Evolutionary conservation across 371 early-diverging fungal species (phyloP).

Genomic region (Actinomucor elegans): DNA sequence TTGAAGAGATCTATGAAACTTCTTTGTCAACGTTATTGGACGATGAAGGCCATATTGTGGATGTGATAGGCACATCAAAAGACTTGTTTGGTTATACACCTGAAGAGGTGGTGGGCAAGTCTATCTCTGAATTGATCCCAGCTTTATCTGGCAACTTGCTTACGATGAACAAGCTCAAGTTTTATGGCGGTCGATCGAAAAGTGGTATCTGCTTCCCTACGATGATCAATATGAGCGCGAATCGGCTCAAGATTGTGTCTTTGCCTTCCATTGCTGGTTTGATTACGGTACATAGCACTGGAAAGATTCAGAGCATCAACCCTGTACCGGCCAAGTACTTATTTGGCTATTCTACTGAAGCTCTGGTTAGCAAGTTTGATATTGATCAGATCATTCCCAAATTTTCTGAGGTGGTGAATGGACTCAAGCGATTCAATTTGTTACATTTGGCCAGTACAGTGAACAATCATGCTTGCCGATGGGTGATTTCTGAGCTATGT

Average conservation of each 20-base stretch:
- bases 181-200: constrained; percentile 60
- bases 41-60: constrained; percentile 44
- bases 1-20: constrained; percentile 59
- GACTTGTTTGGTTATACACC: constrained; percentile 61
- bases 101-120: constrained; percentile 49
- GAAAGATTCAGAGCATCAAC: constrained; percentile 64
- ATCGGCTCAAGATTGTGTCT: constrained; percentile 53
- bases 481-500: constrained; percentile 26
- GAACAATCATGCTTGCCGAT: constrained; percentile 33
- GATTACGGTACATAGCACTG: constrained; percentile 54
- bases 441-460: constrained; percentile 19
- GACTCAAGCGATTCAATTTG: constrained; percentile 19
- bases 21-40: constrained; percentile 24
- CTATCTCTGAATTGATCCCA: constrained; percentile 53
- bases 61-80: constrained; percentile 48
- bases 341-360: constrained; percentile 58
- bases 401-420: constrained; percentile 37
- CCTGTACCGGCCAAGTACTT: constrained; percentile 71
- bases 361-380: constrained; percentile 47
- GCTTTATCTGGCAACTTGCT: constrained; percentile 39
- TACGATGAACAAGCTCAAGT: constrained; percentile 54
- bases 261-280: constrained; percentile 70
- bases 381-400: constrained; percentile 63
- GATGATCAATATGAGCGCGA: constrained; percentile 35
- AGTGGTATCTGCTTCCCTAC: constrained; percentile 59